These are phyloP conservation scores for Xylaria sp. DNA, from an alignment of 2,329 filamentous ascomycete species.

Conservation along the genomic window DNA sequence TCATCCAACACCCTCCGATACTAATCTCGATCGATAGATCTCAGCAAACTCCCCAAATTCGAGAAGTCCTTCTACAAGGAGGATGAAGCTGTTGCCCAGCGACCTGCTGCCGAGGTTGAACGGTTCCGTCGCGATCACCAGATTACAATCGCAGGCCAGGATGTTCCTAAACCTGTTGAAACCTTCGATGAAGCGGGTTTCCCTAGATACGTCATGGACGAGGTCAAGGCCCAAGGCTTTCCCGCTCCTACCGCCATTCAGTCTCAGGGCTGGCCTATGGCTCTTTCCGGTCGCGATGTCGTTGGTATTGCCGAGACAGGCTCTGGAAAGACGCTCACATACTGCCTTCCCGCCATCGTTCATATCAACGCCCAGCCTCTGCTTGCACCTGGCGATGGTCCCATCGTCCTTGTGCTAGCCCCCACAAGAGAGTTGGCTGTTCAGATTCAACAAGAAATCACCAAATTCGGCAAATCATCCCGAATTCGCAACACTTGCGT, in stretches of 20 bases:
- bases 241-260: slow-evolving; percentile 93
- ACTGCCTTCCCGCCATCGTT: slow-evolving; percentile 96
- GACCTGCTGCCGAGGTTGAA: slow-evolving; percentile 80
- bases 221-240: slow-evolving; percentile 98
- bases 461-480: slow-evolving; percentile 97
- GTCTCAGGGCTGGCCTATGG: slow-evolving; percentile 99
- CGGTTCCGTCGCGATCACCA: slow-evolving; percentile 85
- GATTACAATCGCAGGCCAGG: slow-evolving; percentile 79
- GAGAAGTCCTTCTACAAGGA: slow-evolving; percentile 99
- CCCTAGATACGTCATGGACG: slow-evolving; percentile 94
- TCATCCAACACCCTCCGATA: slow-evolving; percentile 8
- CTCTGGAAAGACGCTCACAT: slow-evolving; percentile 98
- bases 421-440: slow-evolving; percentile 97
- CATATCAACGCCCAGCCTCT: slow-evolving; percentile 99
- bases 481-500: slow-evolving; percentile 98
- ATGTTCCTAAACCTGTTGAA: slow-evolving; percentile 92
- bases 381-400: slow-evolving; percentile 90
- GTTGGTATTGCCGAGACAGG: slow-evolving; percentile 99
- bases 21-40: slow-evolving; percentile 60
- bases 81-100: slow-evolving; percentile 75
- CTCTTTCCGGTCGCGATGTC: slow-evolving; percentile 94
- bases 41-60: slow-evolving; percentile 85
- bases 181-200: slow-evolving; percentile 98
- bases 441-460: slow-evolving; percentile 98
- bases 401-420: slow-evolving; percentile 93